Conservation (phyloP, 2,329 filamentous ascomycete species). For the Ophiocordyceps camponoti-floridani region DNA sequence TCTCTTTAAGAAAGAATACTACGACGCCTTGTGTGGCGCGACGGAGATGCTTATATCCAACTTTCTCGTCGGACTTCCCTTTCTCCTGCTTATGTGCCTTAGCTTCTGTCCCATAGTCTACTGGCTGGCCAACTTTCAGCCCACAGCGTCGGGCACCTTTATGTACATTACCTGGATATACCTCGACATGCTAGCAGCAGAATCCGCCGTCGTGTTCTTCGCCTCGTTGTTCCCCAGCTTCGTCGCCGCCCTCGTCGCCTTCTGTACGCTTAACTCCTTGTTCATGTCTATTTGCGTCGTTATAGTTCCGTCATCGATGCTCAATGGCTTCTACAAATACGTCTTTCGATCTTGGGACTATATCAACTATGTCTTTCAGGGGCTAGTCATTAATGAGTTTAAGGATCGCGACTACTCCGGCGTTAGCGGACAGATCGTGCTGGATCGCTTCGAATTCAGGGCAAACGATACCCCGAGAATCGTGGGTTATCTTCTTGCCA, state of each 20-base stretch:
- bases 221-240: slow-evolving; percentile 60
- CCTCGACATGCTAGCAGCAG: slow-evolving; percentile 65
- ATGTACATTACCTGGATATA: slow-evolving; percentile 73
- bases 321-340: slow-evolving; percentile 76
- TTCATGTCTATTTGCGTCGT: slow-evolving; percentile 84
- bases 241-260: slow-evolving; percentile 60
- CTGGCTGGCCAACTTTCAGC: slow-evolving; percentile 62
- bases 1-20: slow-evolving; percentile 39
- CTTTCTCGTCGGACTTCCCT: slow-evolving; percentile 67
- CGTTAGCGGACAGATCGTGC: neutral
- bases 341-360: slow-evolving; percentile 84
- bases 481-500: too few species aligned
- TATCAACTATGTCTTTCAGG: slow-evolving; percentile 71
- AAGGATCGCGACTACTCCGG: slow-evolving; percentile 34
- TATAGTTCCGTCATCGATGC: slow-evolving; percentile 50
- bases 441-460: too few species aligned
- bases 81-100: slow-evolving; percentile 59
- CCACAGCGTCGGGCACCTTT: slow-evolving; percentile 49
- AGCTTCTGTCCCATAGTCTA: slow-evolving; percentile 63
- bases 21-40: slow-evolving; percentile 66
- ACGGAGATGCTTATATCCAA: slow-evolving; percentile 59
- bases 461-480: too few species aligned
- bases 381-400: slow-evolving; percentile 91
- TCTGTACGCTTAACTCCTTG: slow-evolving; percentile 62
- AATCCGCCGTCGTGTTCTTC: slow-evolving; percentile 65